Evolutionary conservation across 164 flowering plant species (phyloP), one percentile per base, ranked within the genome.

Genomic region (Tetracentron sinense): DNA sequence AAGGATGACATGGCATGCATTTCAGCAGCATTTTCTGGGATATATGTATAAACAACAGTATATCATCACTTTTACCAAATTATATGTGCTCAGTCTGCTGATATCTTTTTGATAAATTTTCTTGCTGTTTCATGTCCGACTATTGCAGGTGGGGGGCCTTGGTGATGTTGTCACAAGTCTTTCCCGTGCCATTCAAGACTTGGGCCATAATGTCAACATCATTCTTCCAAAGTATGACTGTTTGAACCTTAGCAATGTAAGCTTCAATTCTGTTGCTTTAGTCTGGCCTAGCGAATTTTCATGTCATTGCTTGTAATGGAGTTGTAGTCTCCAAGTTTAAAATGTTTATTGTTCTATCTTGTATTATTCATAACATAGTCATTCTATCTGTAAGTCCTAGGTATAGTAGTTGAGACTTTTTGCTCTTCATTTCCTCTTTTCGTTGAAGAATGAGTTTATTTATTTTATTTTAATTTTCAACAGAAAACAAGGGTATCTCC

Each of bases 151-250:
- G 65, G 99, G 99, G 64, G 99, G 99, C 65, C 93, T 94, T 56
- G 99, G 97, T 64, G 99, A 94, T 79, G 96, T 94, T 71, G 99
- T 94, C 19, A 91, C 99, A 65, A 86, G 99, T 80, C 88, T 94
- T 64, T 94, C 97, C 16, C 96, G 97, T 67, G 99, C 97, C 65
- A 86, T 94, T 60, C 92, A 89, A 76, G 99, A 94, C 38, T 73
- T 94, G 62, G 92, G 92, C 71, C 97, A 94, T 74, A 83, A 78
- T 70, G 96, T 94, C 38, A 90, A 94, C 67, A 79, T 94, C 49
- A 85, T 94, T 72, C 83, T 94, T 74, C 99, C 99, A 50, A 94
- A 94, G 83, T 94, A 91, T 80, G 99, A 94, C 76, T 89, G 96
- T 62, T 33, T 94, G 89, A 88, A 94, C 49, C 77, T 77, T 60